These are phyloP conservation scores for Onygenales sp. DNA, from an alignment of 2,329 filamentous ascomycete genomes.

Conservation along the genomic window DNA sequence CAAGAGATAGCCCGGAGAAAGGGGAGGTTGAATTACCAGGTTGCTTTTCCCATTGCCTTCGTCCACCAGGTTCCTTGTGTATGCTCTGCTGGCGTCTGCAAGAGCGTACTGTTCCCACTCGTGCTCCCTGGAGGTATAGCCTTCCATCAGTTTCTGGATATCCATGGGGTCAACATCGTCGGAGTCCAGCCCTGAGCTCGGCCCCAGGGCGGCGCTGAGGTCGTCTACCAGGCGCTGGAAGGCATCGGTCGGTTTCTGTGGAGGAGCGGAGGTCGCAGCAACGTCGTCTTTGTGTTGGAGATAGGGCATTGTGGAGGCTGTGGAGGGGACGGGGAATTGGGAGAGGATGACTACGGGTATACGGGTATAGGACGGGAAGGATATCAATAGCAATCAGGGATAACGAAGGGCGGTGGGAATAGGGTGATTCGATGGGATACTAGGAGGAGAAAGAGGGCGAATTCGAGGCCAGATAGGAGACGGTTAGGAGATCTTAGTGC, in stretches of 20 bases:
- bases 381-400: not conserved
- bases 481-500: not conserved
- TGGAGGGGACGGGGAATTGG: too few species aligned
- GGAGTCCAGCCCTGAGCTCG: constrained; percentile 71
- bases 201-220: constrained; percentile 67
- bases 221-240: constrained; percentile 64
- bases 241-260: constrained; percentile 14
- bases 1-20: not conserved
- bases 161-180: constrained; percentile 68
- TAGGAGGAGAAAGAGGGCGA: not conserved
- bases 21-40: constrained; percentile 42
- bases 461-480: not conserved
- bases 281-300: constrained; percentile 17
- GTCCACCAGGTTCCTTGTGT: constrained; percentile 84
- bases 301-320: constrained; percentile 23
- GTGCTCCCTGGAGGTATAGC: constrained; percentile 57
- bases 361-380: not conserved
- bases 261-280: constrained; percentile 6
- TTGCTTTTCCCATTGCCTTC: constrained; percentile 78
- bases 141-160: constrained; percentile 62
- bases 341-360: not conserved
- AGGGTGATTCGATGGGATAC: too few species aligned
- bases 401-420: not conserved
- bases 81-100: constrained; percentile 58
- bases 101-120: constrained; percentile 72